Evolutionary conservation across 2,329 filamentous ascomycete species (phyloP), one percentile per base, ranked within the genome.

Genomic region (Waltergamsia citrina): DNA sequence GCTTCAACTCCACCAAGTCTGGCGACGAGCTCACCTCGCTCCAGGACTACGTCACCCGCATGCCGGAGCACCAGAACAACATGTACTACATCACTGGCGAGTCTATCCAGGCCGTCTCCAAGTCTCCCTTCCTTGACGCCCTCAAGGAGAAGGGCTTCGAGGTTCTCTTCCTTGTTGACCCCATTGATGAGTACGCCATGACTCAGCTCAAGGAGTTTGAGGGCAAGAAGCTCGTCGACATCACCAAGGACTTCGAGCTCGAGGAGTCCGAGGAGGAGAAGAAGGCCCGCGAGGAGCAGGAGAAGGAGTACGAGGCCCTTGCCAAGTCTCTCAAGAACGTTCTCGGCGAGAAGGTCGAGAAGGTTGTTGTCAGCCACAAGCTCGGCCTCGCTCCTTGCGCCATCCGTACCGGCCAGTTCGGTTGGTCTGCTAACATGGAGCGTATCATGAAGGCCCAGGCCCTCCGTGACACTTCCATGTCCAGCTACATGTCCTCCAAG

Each of bases 381-480:
- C 81, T 98, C 41, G 78, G 84, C 51, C 84, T 83, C 59, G 78
- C 92, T 46, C 92, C 92, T 57, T 96, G 92, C 68, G 92, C 92
- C 62, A 96, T 98, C 76, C 90, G 92, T 65, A 98, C 92, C 50
- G 92, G 92, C 57, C 92, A 96, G 71, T 98, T 98, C 66, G 92
- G 92, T 69, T 98, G 92, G 92, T 96, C 90, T 38, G 92, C 92
- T 61, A 98, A 98, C 80, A 98, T 98, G 92, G 92, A 98, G 79
- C 92, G 92, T 75, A 98, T 98, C 81, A 98, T 98, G 92, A 98
- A 98, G 83, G 92, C 92, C 19, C 92, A 98, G 76, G 92, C 92
- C 57, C 90, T 98, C 56, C 92, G 92, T 71, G 92, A 98, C 72
- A 98, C 92, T 50, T 95, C 88, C 56, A 98, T 98, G 92, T 86